Conservation (phyloP, 208 protist species). For the Acanthamoeba triangularis region DNA sequence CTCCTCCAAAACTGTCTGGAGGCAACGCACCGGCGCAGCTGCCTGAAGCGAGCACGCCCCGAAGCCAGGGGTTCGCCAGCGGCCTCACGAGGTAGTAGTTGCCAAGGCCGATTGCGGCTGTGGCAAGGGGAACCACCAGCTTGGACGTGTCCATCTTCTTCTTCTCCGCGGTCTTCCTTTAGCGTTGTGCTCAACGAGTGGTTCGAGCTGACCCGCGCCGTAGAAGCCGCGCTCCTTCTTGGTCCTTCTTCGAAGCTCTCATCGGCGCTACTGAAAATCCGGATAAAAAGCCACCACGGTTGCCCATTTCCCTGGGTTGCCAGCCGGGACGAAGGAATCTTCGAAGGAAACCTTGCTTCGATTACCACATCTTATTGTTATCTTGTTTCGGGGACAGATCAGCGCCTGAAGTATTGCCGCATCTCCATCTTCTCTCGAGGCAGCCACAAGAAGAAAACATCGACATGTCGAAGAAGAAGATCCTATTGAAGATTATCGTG, state of each 20-base stretch:
- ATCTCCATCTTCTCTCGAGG: neutral
- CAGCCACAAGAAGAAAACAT: neutral
- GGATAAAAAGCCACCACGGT: neutral
- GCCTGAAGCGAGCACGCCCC: neutral
- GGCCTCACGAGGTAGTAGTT: neutral
- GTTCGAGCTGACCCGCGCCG: no score
- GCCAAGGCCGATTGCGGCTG: neutral
- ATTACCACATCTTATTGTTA: neutral
- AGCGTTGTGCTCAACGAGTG: no score
- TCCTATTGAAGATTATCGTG: constrained; percentile 80
- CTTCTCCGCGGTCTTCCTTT: no score
- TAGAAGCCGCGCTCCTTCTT: neutral
- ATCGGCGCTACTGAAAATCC: neutral
- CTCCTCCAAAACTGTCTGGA: neutral
- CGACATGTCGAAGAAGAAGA: constrained; percentile 64
- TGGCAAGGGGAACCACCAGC: neutral
- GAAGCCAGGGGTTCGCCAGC: neutral
- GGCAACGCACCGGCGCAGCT: neutral
- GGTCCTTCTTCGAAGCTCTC: neutral
- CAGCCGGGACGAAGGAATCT: neutral
- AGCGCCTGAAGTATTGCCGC: neutral
- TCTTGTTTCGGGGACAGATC: no score
- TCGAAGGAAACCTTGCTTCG: constrained; percentile 17
- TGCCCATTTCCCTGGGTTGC: neutral
- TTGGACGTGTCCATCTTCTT: neutral